Evolutionary conservation across 108 stramenopile genomes (phyloP).

Genomic region (Nitzschia putrida): DNA sequence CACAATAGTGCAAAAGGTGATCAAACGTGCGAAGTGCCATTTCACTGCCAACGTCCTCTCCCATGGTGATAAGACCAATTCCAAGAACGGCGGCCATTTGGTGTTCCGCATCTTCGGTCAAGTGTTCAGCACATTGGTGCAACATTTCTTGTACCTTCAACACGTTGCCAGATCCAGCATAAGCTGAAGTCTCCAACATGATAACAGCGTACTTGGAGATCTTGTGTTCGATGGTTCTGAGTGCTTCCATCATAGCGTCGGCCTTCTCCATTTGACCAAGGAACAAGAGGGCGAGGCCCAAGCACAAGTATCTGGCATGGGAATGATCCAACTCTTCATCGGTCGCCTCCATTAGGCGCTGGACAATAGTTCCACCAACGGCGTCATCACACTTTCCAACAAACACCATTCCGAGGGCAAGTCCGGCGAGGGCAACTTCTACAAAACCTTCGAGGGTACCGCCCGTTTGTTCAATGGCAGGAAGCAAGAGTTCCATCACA

Average conservation of each 20-base stretch:
- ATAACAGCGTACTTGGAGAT: conserved; percentile 91
- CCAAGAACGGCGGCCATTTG: conserved; percentile 95
- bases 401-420: conserved; percentile 95
- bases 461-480: conserved; percentile 83
- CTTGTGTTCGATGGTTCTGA: conserved; percentile 95
- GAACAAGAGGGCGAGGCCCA: conserved; percentile 96
- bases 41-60: conserved; percentile 96
- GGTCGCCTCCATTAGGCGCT: conserved; percentile 97
- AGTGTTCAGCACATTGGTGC: conserved; percentile 96
- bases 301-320: conserved; percentile 87
- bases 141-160: conserved; percentile 97
- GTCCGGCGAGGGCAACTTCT: conserved; percentile 85
- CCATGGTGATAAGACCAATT: conserved; percentile 95
- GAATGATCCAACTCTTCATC: conserved; percentile 95
- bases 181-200: conserved; percentile 93
- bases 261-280: conserved; percentile 95
- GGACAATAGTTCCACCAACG: conserved; percentile 92
- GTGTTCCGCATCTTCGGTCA: conserved; percentile 92
- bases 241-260: conserved; percentile 96
- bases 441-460: conserved; percentile 75
- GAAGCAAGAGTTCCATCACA: conserved; percentile 90
- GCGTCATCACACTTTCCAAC: conserved; percentile 94
- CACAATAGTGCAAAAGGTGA: conserved; percentile 99
- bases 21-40: conserved; percentile 98
- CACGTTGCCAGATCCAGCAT: conserved; percentile 98